Base-by-base conservation (phyloP, 768 basidiomycete species). In the Mrakia blollopis region DNA sequence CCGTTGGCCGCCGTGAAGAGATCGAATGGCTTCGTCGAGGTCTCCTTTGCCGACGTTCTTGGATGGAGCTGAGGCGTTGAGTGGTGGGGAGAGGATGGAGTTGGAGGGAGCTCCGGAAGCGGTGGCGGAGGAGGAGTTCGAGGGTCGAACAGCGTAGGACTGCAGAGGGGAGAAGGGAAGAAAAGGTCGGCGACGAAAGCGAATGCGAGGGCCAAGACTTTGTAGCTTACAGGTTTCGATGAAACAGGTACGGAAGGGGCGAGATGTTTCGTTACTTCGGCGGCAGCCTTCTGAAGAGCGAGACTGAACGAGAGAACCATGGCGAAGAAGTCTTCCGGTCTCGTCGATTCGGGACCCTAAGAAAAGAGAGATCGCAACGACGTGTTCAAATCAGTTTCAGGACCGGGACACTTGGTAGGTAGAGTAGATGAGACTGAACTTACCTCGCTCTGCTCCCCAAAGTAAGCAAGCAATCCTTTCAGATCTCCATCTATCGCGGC, bases 21-120 rank as follows among this genome's bases (percentile, higher is more conserved):
- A 62, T 88, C 91, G 89, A 57, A 98, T 91, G 2, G 91, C 91
- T 80, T 91, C 88, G 79, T 98, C 93, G 44, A 96, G 84, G 74
- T 91, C 91, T 14, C 94, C 94, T 52, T 90, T 88, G 10, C 90
- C 89, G 78, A 92, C 76, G 62, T 67, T 35, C 63, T 67, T 44
- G 18, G 75, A 44, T 52, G 72, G 35, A 41, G 44, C 21, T 50
- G 47, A 4, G 39, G 28, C 5, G 62, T 52, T 32, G 72, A 8
- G 41, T 25, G 47, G 41, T 57, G 50, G 65, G 18, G 39, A 28
- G 35, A 25, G 76, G 72, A 13, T 61, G 67, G 2, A 72, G 37
- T 47, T 69, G 39, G 68, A 28, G 1, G 37, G 68, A 6, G n/a
- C 11, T 8, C 35, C 21, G 44, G 41, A 23, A 75, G 74, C 1